Base-by-base conservation (phyloP, 768 basidiomycete genomes). In the Mycena alexandri region DNA sequence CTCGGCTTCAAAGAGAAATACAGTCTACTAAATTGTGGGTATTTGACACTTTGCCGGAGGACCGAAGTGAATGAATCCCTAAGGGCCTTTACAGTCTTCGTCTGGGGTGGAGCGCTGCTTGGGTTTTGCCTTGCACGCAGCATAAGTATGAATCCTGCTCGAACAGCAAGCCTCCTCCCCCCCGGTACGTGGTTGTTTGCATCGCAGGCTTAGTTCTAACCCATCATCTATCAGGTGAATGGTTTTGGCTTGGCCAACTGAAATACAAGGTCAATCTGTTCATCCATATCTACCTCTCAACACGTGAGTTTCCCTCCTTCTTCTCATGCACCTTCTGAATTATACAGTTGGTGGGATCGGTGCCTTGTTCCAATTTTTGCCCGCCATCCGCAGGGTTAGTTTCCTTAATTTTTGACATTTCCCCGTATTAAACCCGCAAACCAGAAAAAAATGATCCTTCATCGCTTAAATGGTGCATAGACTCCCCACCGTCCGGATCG, bases 251-350 rank as follows among this genome's bases (percentile, higher is more conserved):
- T 55, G 38, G 38, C 2, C 55, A 68, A 48, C 42, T 55, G 29
- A 21, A 68, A 22, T 76, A 70, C 54, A 71, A 71, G 14, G 44
- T 69, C n/a, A 75, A 71, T 41, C 67, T 73, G 33, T 68, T 73
- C 42, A 69, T 76, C 21, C 75, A 76, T 48, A 75, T 76, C 44
- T 74, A 75, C 61, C 54, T 72, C 16, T 59, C 75, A 11, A 73
- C 72, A 11, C 19, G 75, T 76, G 59, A 66, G 29, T 41, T n/a
- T 13, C 65, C 14, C 19, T 17, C 5, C 19, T 46, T 55, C 11
- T 44, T 25, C 24, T 16, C 11, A 12, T 14, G 36, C 21, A 5
- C 11, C 2, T 17, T 9, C 53, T 50, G 5, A 53, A 55, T 33
- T 2, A 6, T 41, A 11, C 9, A 76, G 75, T 74, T 38, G 72